Base-by-base conservation (phyloP, 768 basidiomycete genomes). In the Leccinum uliginosum region DNA sequence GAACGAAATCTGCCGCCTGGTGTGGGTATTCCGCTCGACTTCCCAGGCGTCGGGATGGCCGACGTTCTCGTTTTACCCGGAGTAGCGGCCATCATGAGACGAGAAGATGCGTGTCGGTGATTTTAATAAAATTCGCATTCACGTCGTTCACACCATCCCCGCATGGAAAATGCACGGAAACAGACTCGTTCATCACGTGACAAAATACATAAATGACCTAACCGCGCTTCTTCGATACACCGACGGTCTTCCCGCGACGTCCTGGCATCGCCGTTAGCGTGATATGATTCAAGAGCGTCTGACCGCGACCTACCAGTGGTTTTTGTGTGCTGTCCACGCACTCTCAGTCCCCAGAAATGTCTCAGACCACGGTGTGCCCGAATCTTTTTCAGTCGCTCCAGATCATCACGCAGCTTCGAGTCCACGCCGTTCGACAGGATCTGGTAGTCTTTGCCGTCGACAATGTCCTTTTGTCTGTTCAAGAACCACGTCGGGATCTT, bases 401-500 rank as follows among this genome's bases (percentile, higher is more conserved):
- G 80, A 73, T 99, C 97, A 38, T 98, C 97, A 76, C 97, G 92
- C 62, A 98, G 81, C 79, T 98, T 98, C 58, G 93, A 95, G 81
- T 98, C 97, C 50, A 99, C 91, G 64, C 83, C 84, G 78, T 98
- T 98, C 57, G 97, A 97, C 54, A 99, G 79, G 55, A 97, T 89
- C 78, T 99, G 97, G 50, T 83, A 86, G 79, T 94, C 87, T 78
- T 98, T 98, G 73, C 97, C 97, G 64, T 98, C 97, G 60, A 92
- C 84, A 53, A 97, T 93, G 72, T 98, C 96, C 75, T 92, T 92
- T 75, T 98, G 97, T 76, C 97, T 92, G 85, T 98, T 99, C 74
- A 98, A 76, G 85, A 99, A 98, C 96, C 96, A 99, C 43, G 86
- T 83, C 17, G 97, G 97, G 73, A 99, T 97, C 83, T 99, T 99